Evolutionary conservation across 2,329 filamentous ascomycete genomes (phyloP).

Genomic region (Parafenestella ontariensis): DNA sequence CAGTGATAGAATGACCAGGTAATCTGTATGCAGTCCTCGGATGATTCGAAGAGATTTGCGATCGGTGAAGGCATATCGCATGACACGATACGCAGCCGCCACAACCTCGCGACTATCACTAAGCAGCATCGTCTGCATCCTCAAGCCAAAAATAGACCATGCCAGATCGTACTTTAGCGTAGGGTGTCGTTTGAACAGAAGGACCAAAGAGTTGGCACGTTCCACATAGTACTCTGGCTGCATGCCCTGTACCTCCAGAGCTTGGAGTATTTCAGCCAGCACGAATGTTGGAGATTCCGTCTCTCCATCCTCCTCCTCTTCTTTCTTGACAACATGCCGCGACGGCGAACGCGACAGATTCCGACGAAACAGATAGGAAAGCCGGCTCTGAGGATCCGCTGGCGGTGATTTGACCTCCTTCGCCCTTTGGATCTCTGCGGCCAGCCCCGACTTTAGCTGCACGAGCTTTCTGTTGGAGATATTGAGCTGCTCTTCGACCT

Average conservation of each 20-base stretch:
- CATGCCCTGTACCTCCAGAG: conserved; percentile 86
- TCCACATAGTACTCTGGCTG: conserved; percentile 94
- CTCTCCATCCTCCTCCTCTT: conserved; percentile 70
- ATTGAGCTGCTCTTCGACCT: conserved; percentile 82
- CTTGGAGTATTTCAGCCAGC: conserved; percentile 87
- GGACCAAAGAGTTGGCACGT: conserved; percentile 89
- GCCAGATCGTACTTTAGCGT: conserved; percentile 95
- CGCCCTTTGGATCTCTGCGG: conserved; percentile 65
- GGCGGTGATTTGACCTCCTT: conserved; percentile 60
- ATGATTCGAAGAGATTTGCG: conserved; percentile 88
- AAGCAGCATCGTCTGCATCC: conserved; percentile 94
- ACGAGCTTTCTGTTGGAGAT: conserved; percentile 78
- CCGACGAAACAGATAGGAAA: conserved; percentile 65
- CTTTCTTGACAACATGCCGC: conserved; percentile 56
- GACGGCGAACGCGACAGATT: conserved; percentile 63
- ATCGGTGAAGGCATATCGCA: conserved; percentile 93
- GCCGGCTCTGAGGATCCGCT: conserved; percentile 57
- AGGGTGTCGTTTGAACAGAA: conserved; percentile 91
- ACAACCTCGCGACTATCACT: conserved; percentile 96
- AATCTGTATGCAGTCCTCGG: conserved; percentile 86
- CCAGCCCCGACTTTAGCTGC: conserved; percentile 65
- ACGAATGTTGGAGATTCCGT: conserved; percentile 90
- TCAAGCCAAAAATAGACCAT: conserved; percentile 91
- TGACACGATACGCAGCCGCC: conserved; percentile 91
- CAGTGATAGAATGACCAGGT: conserved; percentile 86